Evolutionary conservation across 2,329 filamentous ascomycete genomes (phyloP).

Genomic region (Juglanconis juglandina): DNA sequence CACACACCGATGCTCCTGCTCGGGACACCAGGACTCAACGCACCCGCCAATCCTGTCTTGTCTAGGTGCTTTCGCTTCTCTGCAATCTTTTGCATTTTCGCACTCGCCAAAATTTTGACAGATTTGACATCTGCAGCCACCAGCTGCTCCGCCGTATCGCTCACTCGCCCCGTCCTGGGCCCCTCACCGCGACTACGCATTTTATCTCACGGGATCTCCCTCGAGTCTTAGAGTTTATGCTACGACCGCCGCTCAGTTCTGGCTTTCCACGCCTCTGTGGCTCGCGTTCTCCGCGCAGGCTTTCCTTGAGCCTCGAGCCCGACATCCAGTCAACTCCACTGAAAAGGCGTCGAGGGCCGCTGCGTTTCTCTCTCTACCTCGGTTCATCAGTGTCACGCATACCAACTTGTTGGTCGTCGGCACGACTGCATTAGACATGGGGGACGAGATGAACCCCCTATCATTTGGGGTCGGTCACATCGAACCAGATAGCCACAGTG

Average conservation of each 20-base stretch:
- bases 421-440: not conserved
- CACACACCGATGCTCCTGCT: conserved; percentile 11
- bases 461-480: conserved; percentile 14
- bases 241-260: not conserved
- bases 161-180: conserved; percentile 1
- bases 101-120: conserved; percentile 12
- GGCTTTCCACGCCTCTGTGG: not conserved
- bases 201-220: conserved; percentile 3
- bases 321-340: not conserved
- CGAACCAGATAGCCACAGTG: conserved; percentile 15
- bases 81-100: not conserved
- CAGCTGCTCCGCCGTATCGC: conserved; percentile 6
- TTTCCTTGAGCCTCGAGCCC: not conserved
- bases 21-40: conserved; percentile 1
- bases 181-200: conserved; percentile 6
- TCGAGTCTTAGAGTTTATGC: not conserved
- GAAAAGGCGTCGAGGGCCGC: not conserved
- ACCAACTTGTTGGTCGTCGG: not conserved
- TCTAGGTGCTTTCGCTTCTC: not conserved
- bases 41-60: conserved; percentile 4
- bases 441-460: not conserved
- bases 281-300: not conserved
- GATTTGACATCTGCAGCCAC: conserved; percentile 19
- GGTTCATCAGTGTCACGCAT: not conserved
- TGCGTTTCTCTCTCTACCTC: not conserved